Base-by-base conservation (phyloP, 169 alveolate genomes). In the Cystoisospora suis region DNA sequence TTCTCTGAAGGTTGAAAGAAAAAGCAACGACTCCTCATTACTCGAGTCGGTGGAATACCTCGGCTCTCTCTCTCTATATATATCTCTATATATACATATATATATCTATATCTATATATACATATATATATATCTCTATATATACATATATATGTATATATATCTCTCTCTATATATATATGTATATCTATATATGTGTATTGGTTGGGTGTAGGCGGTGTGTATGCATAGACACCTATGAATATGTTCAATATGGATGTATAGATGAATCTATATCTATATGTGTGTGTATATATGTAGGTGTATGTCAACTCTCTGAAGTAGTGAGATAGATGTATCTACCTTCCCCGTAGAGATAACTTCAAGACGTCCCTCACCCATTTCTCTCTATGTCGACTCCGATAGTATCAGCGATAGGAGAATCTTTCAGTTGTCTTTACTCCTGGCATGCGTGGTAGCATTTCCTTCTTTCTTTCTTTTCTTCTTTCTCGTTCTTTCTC, bases 11-110 rank as follows among this genome's bases (percentile, higher is more conserved):
- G 5, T 20, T 36, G 36, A 15, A 72, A 72, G 20, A 70, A 88
- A 59, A 83, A 90, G 59, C 79, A 79, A 17, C 27, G 85, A 3
- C 92, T 90, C 65, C 65, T 90, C 53, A 83, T 65, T 44, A 72
- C 59, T 49, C 32, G 93, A 20, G 77, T 90, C 42, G 87, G 77
- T 34, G 47, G 38, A 7, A 90, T 90, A n/a, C 93, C 79, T 49
- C 93, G 69, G 34, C 56, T 90, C 83, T 81, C 93, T 0, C 44
- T 2, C 47, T 1, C 44, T 9, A 29, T 6, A 7, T 27, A 15
- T 65, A 29, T n/a, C 29, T n/a, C 29, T 65, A 7, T 65, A 27
- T 27, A 9, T 27, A 65, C 77, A 15, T 12, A 9, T 29, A 9
- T 7, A 6, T 27, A 38, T 65, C 77, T 27, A 38, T 27, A 29